phyloP scores from a whole-genome alignment of 2,329 filamentous ascomycete genomes.

The Botryotinia narcissicola region DNA sequence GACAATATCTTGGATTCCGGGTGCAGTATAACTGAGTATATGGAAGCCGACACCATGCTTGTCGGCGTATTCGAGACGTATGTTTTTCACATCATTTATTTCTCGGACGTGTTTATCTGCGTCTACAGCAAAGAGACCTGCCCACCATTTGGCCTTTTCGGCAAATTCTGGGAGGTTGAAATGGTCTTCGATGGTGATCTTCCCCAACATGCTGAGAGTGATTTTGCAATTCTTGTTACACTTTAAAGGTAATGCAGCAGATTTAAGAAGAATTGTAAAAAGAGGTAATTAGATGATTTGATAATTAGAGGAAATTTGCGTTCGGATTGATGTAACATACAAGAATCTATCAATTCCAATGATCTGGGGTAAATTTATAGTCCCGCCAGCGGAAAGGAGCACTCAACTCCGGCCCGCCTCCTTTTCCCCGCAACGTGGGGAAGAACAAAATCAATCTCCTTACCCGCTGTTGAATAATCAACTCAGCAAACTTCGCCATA shows the following conservation, averaged over 20 bases:
- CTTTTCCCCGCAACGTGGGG: not conserved
- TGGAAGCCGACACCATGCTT: slow-evolving; percentile 50
- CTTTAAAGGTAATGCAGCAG: not conserved
- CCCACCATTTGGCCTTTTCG: slow-evolving; percentile 61
- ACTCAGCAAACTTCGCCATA: not conserved
- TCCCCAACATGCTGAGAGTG: not conserved
- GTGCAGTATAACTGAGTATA: slow-evolving; percentile 49
- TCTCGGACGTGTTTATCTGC: slow-evolving; percentile 56
- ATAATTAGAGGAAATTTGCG: not conserved
- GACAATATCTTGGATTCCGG: slow-evolving; percentile 48
- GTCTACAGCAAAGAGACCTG: slow-evolving; percentile 56
- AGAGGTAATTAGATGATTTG: not conserved
- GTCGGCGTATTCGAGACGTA: slow-evolving; percentile 46
- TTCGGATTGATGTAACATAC: not conserved
- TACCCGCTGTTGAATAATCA: not conserved
- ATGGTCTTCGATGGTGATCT: slow-evolving; percentile 15
- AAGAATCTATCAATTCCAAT: not conserved
- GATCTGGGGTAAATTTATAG: not conserved
- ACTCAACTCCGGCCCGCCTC: not conserved
- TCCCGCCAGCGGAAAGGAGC: not conserved
- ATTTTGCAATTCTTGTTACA: not conserved
- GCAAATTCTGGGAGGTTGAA: slow-evolving; percentile 41
- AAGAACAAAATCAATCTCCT: not conserved
- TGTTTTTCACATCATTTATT: slow-evolving; percentile 48
- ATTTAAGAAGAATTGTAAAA: not conserved